Evolutionary conservation across 345 rosid genomes (phyloP).

Genomic region (Dovyalis caffra): DNA sequence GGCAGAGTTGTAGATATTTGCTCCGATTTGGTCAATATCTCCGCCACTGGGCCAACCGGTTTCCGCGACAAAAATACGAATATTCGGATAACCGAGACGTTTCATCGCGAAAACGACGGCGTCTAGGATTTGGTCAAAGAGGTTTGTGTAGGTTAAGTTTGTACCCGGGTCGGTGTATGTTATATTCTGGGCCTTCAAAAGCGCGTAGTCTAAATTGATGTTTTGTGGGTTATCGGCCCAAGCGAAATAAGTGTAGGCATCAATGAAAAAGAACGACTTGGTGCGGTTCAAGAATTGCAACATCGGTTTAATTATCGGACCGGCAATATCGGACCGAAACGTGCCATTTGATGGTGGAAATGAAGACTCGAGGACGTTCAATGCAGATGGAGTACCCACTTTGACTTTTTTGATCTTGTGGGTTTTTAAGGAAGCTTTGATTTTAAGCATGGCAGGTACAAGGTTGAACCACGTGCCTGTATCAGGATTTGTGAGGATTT

Average conservation of each 20-base stretch:
- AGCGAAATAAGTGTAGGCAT: conserved; percentile 77
- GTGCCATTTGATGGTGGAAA: conserved; percentile 88
- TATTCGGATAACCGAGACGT: conserved; percentile 60
- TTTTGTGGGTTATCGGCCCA: conserved; percentile 60
- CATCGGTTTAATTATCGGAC: conserved; percentile 61
- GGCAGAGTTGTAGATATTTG: conserved; percentile 81
- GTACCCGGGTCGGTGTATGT: conserved; percentile 66
- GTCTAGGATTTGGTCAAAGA: conserved; percentile 93
- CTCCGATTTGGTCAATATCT: conserved; percentile 85
- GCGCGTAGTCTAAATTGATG: conserved; percentile 65
- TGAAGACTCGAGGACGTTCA: conserved; percentile 63
- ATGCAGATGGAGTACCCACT: conserved; percentile 73
- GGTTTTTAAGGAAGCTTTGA: conserved; percentile 50
- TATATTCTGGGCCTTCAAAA: conserved; percentile 48
- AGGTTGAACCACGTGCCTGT: conserved; percentile 48
- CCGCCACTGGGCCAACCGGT: conserved; percentile 99
- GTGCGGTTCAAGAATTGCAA: conserved; percentile 82
- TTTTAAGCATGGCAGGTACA: conserved; percentile 80
- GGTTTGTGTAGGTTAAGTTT: conserved; percentile 63
- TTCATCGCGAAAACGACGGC: conserved; percentile 76
- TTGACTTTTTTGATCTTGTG: conserved; percentile 52
- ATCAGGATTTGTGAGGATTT: conserved; percentile 53
- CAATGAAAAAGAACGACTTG: conserved; percentile 77
- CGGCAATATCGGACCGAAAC: conserved; percentile 66
- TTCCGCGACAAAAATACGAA: conserved; percentile 85